Evolutionary conservation across 1,284 basidiomycete genomes (phyloP).

Genomic region (Rhodotorula sp.): DNA sequence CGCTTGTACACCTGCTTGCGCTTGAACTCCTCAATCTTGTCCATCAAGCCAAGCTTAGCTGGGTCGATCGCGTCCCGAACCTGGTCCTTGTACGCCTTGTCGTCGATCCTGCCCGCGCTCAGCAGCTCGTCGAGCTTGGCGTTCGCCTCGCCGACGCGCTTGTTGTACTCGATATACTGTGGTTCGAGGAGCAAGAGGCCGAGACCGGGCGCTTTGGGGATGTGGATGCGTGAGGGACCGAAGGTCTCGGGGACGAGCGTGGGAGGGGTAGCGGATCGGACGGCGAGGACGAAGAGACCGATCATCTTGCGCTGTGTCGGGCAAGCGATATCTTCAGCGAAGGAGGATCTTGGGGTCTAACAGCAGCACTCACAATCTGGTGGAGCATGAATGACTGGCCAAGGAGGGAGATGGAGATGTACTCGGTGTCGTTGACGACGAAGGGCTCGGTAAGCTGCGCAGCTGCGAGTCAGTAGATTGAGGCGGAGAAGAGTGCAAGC

Average conservation of each 20-base stretch:
- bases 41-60: conserved; percentile 54
- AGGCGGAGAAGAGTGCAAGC: neutral
- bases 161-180: conserved; percentile 77
- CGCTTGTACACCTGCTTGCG: conserved; percentile 75
- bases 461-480: neutral
- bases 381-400: conserved; percentile 99
- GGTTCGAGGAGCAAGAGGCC: conserved; percentile 93
- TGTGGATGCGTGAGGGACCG: conserved; percentile 70
- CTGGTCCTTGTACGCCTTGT: conserved; percentile 31
- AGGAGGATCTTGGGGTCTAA: neutral
- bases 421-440: conserved; percentile 87
- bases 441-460: conserved; percentile 69
- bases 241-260: conserved; percentile 63
- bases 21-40: conserved; percentile 73
- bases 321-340: neutral
- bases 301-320: conserved; percentile 92
- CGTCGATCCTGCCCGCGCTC: conserved; percentile 19
- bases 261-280: conserved; percentile 70
- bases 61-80: conserved; percentile 58
- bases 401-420: conserved; percentile 90
- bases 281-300: conserved; percentile 73
- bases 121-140: conserved; percentile 45
- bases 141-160: conserved; percentile 62
- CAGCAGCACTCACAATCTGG: conserved; percentile 59
- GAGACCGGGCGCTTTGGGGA: conserved; percentile 95